Base-by-base conservation (phyloP, 83 land plant species). In the Larix sibirica region DNA sequence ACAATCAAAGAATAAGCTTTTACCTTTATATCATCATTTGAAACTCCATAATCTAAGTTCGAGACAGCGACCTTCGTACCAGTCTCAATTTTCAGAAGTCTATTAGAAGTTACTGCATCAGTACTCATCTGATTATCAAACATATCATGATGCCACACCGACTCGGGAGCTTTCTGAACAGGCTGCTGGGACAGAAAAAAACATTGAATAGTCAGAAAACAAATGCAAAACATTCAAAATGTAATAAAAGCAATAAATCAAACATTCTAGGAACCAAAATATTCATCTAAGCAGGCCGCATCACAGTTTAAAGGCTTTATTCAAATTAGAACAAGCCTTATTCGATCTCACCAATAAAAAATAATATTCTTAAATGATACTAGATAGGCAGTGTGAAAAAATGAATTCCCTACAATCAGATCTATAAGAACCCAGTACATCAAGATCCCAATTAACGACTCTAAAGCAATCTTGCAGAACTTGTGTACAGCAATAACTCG, bases 21-120 rank as follows among this genome's bases (percentile, higher is more conserved):
- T 61, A 95, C 97, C 94, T 95, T 95, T 82, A 95, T 87, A 70
- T 95, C 97, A 16, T 95, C 97, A 64, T 87, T 93, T 2, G 97
- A 95, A 42, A 95, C 97, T 2, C 96, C 97, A 47, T 90, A 90
- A 68, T 95, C 96, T 63, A 95, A 78, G 74, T 95, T 95, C 13
- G 94, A 90, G 13, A 95, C 81, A 66, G 86, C 89, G 0, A 95
- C 89, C 87, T 91, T 95, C 10, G 96, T 93, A 12, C 94, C 93
- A 3, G 96, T 93, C 71, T 95, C 97, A 23, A 93, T 93, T 0
- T 88, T 80, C 4, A 90, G 81, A 7, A 89, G 82, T 64, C 89
- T 77, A 10, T 79, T 87, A 20, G 79, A 80, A 13, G 90, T 85
- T 3, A 74, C 81, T 7, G 79, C 62, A 6, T 66, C 93, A n/a